Base-by-base conservation (phyloP, 2,329 filamentous ascomycete genomes). In the Sporothrix inflata region DNA sequence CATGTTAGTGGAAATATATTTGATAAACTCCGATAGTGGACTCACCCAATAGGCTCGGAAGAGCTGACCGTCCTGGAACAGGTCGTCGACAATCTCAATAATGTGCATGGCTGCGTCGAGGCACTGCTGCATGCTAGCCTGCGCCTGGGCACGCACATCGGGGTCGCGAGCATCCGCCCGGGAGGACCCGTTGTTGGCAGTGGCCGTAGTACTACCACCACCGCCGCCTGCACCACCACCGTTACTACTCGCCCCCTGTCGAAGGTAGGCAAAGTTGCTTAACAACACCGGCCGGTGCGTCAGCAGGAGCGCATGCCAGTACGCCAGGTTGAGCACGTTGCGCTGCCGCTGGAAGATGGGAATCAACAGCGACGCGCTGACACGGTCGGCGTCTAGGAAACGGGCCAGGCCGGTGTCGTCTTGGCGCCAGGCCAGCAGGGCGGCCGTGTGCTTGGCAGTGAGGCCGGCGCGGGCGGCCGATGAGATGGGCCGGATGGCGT, bases 241-340 rank as follows among this genome's bases (percentile, higher is more conserved):
- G 30, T 45, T 30, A 7, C 16, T 16, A 8, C 53, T 61, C 7
- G 49, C 40, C 0, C 69, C 63, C 5, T 65, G 51, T 3, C 61
- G 68, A 9, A 70, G 67, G 34, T 73, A 70, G 40, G 78, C 73
- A 71, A 83, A 81, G 61, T 80, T 82, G 11, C 79, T 81, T 0
- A 82, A 71, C 0, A 84, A 75, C 14, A 80, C 81, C 4, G 81
- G 82, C 0, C 83, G 77, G 60, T 83, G 78, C 0, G 79, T 80
- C 2, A 84, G 79, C 5, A 84, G 82, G 14, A 80, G 77, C 1
- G 83, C 80, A 68, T 84, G 83, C 80, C 81, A 83, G 63, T 81
- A 84, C 1, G 82, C 79, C 3, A 84, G 72, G 53, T 83, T 83
- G 1, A 84, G 74, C 0, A 84, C 81, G 30, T 83, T 82, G 0